Evolutionary conservation across 2,329 filamentous ascomycete genomes (phyloP).

Genomic region (Geosmithia putterillii): DNA sequence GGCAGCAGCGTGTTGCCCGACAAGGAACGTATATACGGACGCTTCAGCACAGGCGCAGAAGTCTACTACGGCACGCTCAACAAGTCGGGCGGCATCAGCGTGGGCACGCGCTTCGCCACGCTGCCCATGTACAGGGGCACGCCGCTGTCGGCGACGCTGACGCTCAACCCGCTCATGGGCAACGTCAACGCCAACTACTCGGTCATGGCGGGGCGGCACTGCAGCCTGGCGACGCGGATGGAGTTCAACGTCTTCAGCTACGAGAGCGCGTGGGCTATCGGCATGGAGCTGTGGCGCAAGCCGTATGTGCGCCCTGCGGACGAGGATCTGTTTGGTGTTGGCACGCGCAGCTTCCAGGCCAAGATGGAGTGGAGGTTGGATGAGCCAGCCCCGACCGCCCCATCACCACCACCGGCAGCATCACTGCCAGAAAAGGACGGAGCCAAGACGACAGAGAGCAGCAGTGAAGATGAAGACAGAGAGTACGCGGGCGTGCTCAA

Average conservation of each 20-base stretch:
- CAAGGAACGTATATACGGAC: conserved; percentile 56
- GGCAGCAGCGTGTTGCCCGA: conserved; percentile 18
- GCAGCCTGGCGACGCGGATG: conserved; percentile 80
- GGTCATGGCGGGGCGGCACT: conserved; percentile 69
- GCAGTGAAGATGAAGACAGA: conserved; percentile 8
- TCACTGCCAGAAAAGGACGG: no score
- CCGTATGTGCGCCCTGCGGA: conserved; percentile 18
- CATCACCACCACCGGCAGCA: background rate
- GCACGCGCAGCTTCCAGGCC: conserved; percentile 36
- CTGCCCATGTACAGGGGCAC: conserved; percentile 70
- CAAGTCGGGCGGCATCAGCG: conserved; percentile 83
- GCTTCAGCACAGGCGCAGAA: conserved; percentile 85
- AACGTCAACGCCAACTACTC: conserved; percentile 87
- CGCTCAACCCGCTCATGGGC: conserved; percentile 87
- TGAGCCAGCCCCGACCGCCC: conserved; percentile 17
- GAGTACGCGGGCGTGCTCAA: conserved; percentile 79
- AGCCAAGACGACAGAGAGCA: conserved; percentile 1
- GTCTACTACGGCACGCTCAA: conserved; percentile 93
- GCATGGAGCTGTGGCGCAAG: conserved; percentile 84
- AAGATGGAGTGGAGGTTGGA: conserved; percentile 39
- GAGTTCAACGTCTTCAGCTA: conserved; percentile 98
- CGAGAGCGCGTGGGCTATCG: conserved; percentile 85
- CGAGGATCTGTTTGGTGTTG: conserved; percentile 13
- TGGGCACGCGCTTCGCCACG: conserved; percentile 82
- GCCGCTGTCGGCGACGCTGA: conserved; percentile 86